Percentiles rank a stretch among this genome's conserved stretches.
These are phyloP conservation scores for Rhodotorula sp. DNA, from an alignment of 1,284 basidiomycete species.

Conservation along the genomic window DNA sequence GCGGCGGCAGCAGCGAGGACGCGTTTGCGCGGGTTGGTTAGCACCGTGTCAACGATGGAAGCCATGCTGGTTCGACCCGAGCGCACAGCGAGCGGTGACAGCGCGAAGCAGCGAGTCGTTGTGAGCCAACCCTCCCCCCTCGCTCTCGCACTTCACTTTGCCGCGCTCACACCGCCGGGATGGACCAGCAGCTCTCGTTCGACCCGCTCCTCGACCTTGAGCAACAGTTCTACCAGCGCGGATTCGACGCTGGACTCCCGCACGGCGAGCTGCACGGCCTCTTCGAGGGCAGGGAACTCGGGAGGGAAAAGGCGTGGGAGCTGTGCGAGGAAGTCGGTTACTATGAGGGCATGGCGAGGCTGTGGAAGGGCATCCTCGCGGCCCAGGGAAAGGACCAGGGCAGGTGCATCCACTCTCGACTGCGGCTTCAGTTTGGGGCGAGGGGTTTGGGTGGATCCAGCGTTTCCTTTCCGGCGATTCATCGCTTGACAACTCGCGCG, in stretches of 20 bases:
- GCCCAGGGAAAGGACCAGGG: conserved; percentile 43
- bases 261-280: conserved; percentile 87
- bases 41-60: background rate
- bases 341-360: conserved; percentile 76
- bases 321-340: conserved; percentile 96
- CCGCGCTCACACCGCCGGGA: background rate
- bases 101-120: background rate
- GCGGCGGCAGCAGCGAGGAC: background rate
- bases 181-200: background rate
- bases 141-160: background rate
- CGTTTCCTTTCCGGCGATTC: too few relatives aligned
- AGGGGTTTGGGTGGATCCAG: too few relatives aligned
- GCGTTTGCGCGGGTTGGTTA: background rate
- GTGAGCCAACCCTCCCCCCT: background rate
- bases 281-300: conserved; percentile 87
- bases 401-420: conserved; percentile 36
- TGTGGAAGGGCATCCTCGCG: conserved; percentile 60
- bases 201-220: conserved; percentile 22
- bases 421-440: too few relatives aligned
- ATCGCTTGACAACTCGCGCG: too few relatives aligned
- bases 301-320: conserved; percentile 86
- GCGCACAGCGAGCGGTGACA: background rate
- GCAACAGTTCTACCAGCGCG: conserved; percentile 11
- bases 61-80: background rate
- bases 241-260: conserved; percentile 61